These are phyloP conservation scores for Vitis amurensis DNA, from an alignment of 164 flowering plant species.

Conservation along the genomic window DNA sequence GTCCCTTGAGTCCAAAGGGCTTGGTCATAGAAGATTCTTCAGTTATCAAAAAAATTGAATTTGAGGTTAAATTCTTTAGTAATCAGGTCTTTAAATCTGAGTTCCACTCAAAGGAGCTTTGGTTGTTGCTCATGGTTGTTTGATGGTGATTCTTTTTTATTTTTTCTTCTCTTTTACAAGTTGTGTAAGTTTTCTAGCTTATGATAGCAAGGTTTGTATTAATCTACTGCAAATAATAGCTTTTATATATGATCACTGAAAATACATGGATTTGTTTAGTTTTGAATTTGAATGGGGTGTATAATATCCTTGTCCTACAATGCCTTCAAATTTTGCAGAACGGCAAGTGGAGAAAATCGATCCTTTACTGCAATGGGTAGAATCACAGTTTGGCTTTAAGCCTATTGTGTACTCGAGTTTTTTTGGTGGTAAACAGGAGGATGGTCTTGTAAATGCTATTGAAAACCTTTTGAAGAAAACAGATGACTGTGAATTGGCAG, in stretches of 20 bases:
- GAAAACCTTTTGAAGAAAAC: conserved; percentile 64
- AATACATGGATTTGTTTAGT: neutral
- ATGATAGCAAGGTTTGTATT: neutral
- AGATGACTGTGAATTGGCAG: conserved; percentile 78
- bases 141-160: too few relatives aligned
- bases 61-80: too few relatives aligned
- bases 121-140: too few relatives aligned
- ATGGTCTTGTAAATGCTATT: conserved; percentile 66
- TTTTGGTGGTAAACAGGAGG: conserved; percentile 92
- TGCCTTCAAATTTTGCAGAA: conserved; percentile 39
- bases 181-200: neutral
- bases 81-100: too few relatives aligned
- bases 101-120: too few relatives aligned
- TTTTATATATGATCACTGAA: neutral
- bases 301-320: neutral
- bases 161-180: too few relatives aligned
- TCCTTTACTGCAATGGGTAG: conserved; percentile 83
- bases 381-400: conserved; percentile 80
- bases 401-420: conserved; percentile 74
- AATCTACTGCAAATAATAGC: neutral
- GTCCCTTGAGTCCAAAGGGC: too few relatives aligned
- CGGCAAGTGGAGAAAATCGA: conserved; percentile 79
- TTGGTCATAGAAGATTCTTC: too few relatives aligned
- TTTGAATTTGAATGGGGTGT: neutral
- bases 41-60: too few relatives aligned